Evolutionary conservation across 768 basidiomycete species (phyloP).

Genomic region (Chalciporus pseudorubinellus): DNA sequence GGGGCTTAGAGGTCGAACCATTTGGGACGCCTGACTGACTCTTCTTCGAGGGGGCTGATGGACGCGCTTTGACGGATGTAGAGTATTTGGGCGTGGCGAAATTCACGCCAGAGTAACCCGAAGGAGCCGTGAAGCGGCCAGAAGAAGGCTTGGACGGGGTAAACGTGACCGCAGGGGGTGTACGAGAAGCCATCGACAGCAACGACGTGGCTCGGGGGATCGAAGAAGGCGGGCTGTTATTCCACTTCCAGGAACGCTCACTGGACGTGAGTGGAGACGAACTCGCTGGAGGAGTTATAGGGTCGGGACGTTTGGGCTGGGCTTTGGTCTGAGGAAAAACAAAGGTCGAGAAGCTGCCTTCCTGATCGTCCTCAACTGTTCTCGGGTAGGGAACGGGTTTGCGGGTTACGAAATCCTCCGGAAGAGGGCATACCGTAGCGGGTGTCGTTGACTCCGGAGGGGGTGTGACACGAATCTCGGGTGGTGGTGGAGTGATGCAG

Average conservation of each 20-base stretch:
- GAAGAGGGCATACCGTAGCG: constrained; percentile 11
- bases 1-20: constrained; percentile 63
- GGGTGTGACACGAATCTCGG: constrained; percentile 23
- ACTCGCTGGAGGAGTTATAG: constrained; percentile 7
- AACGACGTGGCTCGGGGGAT: constrained; percentile 47
- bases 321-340: constrained; percentile 21
- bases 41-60: constrained; percentile 31
- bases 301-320: constrained; percentile 3
- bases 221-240: constrained; percentile 43
- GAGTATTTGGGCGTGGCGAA: constrained; percentile 42
- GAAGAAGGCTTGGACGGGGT: constrained; percentile 35
- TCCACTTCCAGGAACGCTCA: constrained; percentile 9
- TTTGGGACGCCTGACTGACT: constrained; percentile 37
- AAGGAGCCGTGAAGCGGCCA: constrained; percentile 25
- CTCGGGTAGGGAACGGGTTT: constrained; percentile 9
- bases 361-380: constrained; percentile 20
- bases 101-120: constrained; percentile 22
- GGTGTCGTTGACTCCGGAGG: constrained; percentile 20
- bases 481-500: constrained; percentile 27
- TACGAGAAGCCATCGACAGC: constrained; percentile 33
- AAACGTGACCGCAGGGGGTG: constrained; percentile 25
- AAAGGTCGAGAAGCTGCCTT: constrained; percentile 23
- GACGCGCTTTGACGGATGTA: constrained; percentile 37
- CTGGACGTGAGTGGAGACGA: constrained; percentile 10
- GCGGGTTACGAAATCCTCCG: neutral